Percentiles rank a stretch among this genome's conserved stretches.
Conservation (phyloP, 2,329 filamentous ascomycete species). For the Pseudomassariella vexata region DNA sequence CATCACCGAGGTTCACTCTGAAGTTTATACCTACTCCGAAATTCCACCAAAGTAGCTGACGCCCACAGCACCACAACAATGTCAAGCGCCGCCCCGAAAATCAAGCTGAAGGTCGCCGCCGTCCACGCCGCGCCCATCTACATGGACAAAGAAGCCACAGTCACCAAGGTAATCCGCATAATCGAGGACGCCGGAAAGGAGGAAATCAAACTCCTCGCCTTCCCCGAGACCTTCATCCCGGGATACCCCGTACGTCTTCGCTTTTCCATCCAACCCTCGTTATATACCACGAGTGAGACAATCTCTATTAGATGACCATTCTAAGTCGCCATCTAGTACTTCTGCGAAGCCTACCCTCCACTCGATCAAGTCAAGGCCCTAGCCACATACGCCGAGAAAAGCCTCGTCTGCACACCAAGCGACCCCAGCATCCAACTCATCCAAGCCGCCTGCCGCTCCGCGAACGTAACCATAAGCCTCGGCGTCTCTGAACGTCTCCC, state of each 20-base stretch:
- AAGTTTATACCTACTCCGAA: no score
- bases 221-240: constrained; percentile 15
- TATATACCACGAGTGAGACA: no score
- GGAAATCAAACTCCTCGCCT: constrained; percentile 12
- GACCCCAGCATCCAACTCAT: constrained; percentile 12
- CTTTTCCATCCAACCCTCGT: no score
- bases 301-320: no score
- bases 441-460: constrained; percentile 12
- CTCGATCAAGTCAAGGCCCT: constrained; percentile 14
- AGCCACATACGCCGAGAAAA: constrained; percentile 14
- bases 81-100: no score
- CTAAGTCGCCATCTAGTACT: constrained; percentile 15
- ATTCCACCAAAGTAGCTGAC: no score
- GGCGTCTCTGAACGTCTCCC: constrained; percentile 19
- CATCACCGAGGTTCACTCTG: no score
- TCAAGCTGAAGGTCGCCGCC: constrained; percentile 12
- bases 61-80: no score
- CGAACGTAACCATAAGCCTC: constrained; percentile 14
- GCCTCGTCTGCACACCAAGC: constrained; percentile 11
- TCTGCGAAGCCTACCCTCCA: constrained; percentile 17
- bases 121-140: constrained; percentile 13
- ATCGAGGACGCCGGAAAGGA: constrained; percentile 10
- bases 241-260: constrained; percentile 17
- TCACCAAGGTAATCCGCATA: constrained; percentile 9
- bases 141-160: constrained; percentile 14